Evolutionary conservation across 805 yeast species (phyloP).

Genomic region (Yamadazyma endophytica): DNA sequence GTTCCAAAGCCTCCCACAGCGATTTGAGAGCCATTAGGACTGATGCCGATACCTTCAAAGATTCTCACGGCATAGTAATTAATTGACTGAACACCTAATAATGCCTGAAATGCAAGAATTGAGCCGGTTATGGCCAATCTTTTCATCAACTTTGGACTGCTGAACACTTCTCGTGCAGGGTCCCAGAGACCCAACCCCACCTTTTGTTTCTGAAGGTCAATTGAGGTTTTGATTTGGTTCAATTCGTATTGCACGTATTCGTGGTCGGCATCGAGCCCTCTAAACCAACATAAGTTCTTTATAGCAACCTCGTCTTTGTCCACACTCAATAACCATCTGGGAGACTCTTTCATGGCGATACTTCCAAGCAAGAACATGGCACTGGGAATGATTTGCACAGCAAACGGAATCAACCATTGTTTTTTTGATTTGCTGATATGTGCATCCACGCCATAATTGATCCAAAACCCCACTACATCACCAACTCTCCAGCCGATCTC

Average conservation of each 20-base stretch:
- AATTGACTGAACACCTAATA: constrained; percentile 37
- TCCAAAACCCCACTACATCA: constrained; percentile 24
- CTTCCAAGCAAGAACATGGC: constrained; percentile 31
- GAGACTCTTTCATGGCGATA: constrained; percentile 30
- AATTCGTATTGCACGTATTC: constrained; percentile 33
- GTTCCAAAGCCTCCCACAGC: constrained; percentile 40
- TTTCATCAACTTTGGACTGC: constrained; percentile 20
- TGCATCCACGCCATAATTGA: constrained; percentile 6
- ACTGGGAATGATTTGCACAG: constrained; percentile 34
- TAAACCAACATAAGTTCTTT: constrained; percentile 29
- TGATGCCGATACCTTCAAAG: constrained; percentile 32
- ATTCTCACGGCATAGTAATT: constrained; percentile 36
- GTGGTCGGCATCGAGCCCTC: constrained; percentile 29
- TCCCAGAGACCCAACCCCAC: constrained; percentile 33
- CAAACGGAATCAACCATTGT: constrained; percentile 40
- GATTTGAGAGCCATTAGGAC: constrained; percentile 32
- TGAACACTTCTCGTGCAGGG: constrained; percentile 28
- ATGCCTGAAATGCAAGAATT: constrained; percentile 34
- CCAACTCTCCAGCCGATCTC: constrained; percentile 39
- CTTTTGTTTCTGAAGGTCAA: constrained; percentile 22
- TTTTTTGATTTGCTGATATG: constrained; percentile 14
- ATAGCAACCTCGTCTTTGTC: constrained; percentile 28
- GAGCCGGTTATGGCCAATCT: constrained; percentile 29
- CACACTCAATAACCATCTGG: constrained; percentile 33
- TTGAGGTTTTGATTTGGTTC: constrained; percentile 30